Evolutionary conservation across 2,329 filamentous ascomycete species (phyloP).

Genomic region (Diaporthe australafricana): DNA sequence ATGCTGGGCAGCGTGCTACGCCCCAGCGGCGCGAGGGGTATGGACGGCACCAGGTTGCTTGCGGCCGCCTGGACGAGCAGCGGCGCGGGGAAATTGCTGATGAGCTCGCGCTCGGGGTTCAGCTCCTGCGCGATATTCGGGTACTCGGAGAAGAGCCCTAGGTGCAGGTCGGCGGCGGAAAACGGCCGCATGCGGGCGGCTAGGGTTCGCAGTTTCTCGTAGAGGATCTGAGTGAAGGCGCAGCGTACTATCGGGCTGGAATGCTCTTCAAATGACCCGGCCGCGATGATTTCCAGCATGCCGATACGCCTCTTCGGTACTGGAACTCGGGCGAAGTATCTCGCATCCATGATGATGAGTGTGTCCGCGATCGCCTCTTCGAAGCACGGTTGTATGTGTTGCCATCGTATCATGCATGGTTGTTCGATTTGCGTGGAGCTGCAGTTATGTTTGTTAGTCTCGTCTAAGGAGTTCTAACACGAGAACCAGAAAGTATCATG

Average conservation of each 20-base stretch:
- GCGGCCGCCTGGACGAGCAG: conserved; percentile 67
- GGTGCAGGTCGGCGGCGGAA: conserved; percentile 64
- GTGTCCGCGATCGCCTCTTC: conserved; percentile 68
- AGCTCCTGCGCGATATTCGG: conserved; percentile 63
- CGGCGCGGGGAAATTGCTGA: conserved; percentile 64
- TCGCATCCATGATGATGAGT: conserved; percentile 69
- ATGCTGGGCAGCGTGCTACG: conserved; percentile 49
- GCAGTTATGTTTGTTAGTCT: conserved; percentile 16
- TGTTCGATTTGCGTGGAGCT: conserved; percentile 61
- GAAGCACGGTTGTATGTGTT: conserved; percentile 65
- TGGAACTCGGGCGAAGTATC: conserved; percentile 67
- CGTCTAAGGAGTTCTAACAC: too few relatives aligned
- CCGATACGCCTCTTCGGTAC: conserved; percentile 64
- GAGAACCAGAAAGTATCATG: not conserved
- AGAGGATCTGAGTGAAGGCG: conserved; percentile 63
- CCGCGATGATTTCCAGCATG: conserved; percentile 67
- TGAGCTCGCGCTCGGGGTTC: conserved; percentile 57
- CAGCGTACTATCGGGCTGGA: conserved; percentile 58
- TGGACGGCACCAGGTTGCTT: conserved; percentile 65
- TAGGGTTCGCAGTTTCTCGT: conserved; percentile 62
- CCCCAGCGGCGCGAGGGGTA: conserved; percentile 62
- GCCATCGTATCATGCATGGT: conserved; percentile 65
- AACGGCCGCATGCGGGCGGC: conserved; percentile 51
- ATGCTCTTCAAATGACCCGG: conserved; percentile 65
- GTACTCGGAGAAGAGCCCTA: conserved; percentile 63